Evolutionary conservation across 768 basidiomycete species (phyloP).

Genomic region (Kwoniella bestiolae): DNA sequence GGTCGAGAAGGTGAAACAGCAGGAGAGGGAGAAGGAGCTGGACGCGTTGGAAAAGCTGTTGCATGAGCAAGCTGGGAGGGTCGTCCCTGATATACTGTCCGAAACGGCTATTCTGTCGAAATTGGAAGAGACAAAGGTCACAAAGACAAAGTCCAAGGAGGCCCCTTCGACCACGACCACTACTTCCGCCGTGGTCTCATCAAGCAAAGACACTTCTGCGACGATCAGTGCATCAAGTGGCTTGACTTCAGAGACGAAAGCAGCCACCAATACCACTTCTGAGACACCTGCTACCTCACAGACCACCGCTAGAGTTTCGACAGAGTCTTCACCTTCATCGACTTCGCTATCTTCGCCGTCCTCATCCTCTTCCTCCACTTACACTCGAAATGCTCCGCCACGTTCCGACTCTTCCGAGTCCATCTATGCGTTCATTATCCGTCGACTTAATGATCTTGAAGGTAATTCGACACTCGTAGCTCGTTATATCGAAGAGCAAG

Average conservation of each 20-base stretch:
- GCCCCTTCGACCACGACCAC: background rate
- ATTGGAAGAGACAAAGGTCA: background rate
- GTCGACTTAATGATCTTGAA: slow-evolving; percentile 81
- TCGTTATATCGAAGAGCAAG: slow-evolving; percentile 88
- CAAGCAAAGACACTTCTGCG: background rate
- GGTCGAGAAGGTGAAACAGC: slow-evolving; percentile 27
- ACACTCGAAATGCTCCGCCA: slow-evolving; percentile 23
- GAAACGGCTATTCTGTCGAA: slow-evolving; percentile 20
- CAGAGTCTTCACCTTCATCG: background rate
- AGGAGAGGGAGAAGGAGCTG: slow-evolving; percentile 37
- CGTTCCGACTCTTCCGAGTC: slow-evolving; percentile 66
- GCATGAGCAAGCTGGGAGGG: slow-evolving; percentile 35
- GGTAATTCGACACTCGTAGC: slow-evolving; percentile 82
- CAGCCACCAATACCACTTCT: background rate
- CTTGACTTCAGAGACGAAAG: background rate
- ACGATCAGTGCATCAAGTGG: background rate
- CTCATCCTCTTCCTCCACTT: slow-evolving; percentile 19
- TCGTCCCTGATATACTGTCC: slow-evolving; percentile 14
- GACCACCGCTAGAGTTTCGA: background rate
- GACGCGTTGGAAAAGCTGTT: slow-evolving; percentile 40
- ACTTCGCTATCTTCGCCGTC: slow-evolving; percentile 1
- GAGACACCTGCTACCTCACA: background rate
- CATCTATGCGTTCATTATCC: slow-evolving; percentile 95
- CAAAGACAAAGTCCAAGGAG: background rate
- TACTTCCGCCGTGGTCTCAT: background rate